Evolutionary conservation across 768 basidiomycete genomes (phyloP), one percentile per base, ranked within the genome.

Genomic region (Pulveroboletus sp.): DNA sequence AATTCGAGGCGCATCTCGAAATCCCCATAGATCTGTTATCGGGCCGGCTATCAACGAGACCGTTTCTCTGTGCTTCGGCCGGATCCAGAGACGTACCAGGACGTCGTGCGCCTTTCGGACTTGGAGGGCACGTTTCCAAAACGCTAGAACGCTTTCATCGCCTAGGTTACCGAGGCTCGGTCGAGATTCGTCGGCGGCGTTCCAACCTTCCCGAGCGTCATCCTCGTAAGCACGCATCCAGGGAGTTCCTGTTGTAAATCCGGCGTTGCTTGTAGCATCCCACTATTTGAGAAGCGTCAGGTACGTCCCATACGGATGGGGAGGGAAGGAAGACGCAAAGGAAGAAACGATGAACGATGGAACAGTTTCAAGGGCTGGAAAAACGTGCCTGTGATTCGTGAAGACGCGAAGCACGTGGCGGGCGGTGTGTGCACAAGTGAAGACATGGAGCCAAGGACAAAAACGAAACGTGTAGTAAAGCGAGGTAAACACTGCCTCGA

Each of bases 221-320:
- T 87, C 84, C 32, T 85, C 83, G 57, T 86, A 83, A 7, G 84
- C 78, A 22, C 83, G 72, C 84, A 88, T 88, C 86, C 85, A 89
- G 0, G 86, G 85, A 2, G 63, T 74, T 3, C 78, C 80, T 0
- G 76, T 71, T 12, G 82, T 81, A 63, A 89, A 88, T 1, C 87
- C 86, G 1, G 76, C 83, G 47, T 87, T 72, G 8, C 65, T 23
- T 4, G 71, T 63, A 9, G 68, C 47, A 52, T 82, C 71, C 85
- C 86, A 88, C 82, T 86, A 32, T 29, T 45, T 29, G 45, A 11
- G 19, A n/a, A n/a, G 7, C 29, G 41, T 43, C 32, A 30, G 45
- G 12, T 20, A 22, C 29, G 37, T 17, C 24, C 34, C 7, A 26
- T 22, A 26, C 17, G 14, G 27, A 17, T 27, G 35, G 27, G 9